These are phyloP conservation scores for Solanum hybrid DNA, from an alignment of 305 asterid species.

Conservation along the genomic window DNA sequence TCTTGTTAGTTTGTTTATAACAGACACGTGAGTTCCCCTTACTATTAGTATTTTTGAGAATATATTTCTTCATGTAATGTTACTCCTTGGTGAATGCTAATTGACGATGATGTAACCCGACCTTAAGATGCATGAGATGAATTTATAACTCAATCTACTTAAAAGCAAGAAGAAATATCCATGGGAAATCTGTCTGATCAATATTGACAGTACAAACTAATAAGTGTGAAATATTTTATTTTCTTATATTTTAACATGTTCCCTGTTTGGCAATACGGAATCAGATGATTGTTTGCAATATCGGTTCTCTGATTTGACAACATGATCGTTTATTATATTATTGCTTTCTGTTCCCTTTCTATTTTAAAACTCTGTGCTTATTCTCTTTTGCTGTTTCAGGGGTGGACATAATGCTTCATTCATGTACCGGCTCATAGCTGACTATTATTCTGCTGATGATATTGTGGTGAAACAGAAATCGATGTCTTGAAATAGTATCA, in stretches of 20 bases:
- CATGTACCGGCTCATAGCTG: slow-evolving; percentile 90
- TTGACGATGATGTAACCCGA: background rate
- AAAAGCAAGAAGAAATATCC: background rate
- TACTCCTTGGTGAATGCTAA: background rate
- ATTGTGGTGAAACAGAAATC: slow-evolving; percentile 52
- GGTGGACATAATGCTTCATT: slow-evolving; percentile 98
- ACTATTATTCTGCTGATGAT: slow-evolving; percentile 92
- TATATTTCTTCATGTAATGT: background rate
- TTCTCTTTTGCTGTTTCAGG: slow-evolving; percentile 31
- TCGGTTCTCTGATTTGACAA: background rate
- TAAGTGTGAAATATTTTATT: background rate
- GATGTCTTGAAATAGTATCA: slow-evolving; percentile 38
- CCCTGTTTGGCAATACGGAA: background rate
- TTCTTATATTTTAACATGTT: background rate
- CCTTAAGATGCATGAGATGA: background rate
- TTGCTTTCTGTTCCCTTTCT: background rate
- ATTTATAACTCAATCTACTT: background rate
- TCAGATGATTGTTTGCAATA: background rate
- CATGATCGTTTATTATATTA: background rate
- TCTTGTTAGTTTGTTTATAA: slow-evolving; percentile 85
- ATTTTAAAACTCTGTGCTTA: background rate
- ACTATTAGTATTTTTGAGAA: background rate
- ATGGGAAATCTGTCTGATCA: background rate
- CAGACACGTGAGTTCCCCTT: slow-evolving; percentile 78
- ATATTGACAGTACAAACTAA: background rate